Evolutionary conservation across 371 early-diverging fungal genomes (phyloP).

Genomic region (Mucor mucedo): DNA sequence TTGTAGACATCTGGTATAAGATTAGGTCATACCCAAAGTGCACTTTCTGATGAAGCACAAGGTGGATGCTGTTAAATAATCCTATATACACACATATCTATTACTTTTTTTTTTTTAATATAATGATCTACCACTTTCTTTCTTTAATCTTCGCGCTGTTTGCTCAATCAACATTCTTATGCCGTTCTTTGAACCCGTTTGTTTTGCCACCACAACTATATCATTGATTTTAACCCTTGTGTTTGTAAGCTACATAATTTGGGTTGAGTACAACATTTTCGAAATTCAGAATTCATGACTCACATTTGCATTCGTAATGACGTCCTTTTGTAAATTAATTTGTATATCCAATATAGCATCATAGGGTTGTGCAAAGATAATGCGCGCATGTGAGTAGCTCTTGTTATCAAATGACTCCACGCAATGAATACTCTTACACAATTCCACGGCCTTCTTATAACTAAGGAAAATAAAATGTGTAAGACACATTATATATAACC

Average conservation of each 20-base stretch:
- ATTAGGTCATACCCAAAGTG: constrained; percentile 51
- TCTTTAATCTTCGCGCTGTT: constrained; percentile 14
- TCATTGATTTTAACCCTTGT: constrained; percentile 14
- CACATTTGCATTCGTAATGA: background rate
- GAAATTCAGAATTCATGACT: background rate
- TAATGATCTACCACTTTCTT: background rate
- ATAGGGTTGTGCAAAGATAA: constrained; percentile 7
- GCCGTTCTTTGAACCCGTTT: constrained; percentile 13
- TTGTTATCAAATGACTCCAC: constrained; percentile 14
- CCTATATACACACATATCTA: background rate
- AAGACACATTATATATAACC: background rate
- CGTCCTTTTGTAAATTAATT: background rate
- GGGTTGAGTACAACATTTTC: too few species aligned
- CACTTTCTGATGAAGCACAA: constrained; percentile 49
- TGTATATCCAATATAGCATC: constrained; percentile 7
- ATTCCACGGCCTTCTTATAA: constrained; percentile 1
- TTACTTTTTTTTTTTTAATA: background rate
- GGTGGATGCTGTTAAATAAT: constrained; percentile 35
- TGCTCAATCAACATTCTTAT: constrained; percentile 16
- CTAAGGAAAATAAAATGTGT: background rate
- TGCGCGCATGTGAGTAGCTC: background rate
- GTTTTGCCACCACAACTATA: constrained; percentile 7
- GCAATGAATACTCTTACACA: constrained; percentile 8
- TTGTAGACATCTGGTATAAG: constrained; percentile 60
- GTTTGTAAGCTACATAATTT: constrained; percentile 9